Conservation (phyloP, 805 yeast genomes). For the Wickerhamomyces alni region DNA sequence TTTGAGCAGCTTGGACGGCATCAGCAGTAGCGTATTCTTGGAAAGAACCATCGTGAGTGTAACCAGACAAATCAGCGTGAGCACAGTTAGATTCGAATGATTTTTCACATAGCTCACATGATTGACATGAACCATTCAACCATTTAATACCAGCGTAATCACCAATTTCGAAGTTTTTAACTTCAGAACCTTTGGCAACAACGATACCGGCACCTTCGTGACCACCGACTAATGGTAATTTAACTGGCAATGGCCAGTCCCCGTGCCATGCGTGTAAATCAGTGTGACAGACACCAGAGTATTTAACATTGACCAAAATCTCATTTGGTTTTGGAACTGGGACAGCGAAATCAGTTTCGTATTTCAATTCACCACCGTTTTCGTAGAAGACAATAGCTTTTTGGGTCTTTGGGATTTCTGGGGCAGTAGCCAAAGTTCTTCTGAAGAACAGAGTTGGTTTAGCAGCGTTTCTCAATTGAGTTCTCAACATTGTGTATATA, state of each 20-base stretch:
- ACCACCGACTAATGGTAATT: conserved; percentile 61
- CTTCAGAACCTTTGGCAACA: conserved; percentile 53
- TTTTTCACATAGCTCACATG: conserved; percentile 56
- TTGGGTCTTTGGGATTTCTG: conserved; percentile 33
- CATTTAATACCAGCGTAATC: conserved; percentile 64
- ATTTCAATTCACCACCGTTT: conserved; percentile 38
- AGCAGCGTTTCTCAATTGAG: conserved; percentile 1
- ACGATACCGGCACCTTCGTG: conserved; percentile 72
- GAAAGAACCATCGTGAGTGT: conserved; percentile 79
- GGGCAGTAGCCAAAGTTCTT: conserved; percentile 4
- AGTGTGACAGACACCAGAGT: conserved; percentile 64
- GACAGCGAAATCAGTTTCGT: conserved; percentile 41
- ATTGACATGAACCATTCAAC: conserved; percentile 61
- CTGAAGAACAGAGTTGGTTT: conserved; percentile 2
- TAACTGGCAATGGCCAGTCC: conserved; percentile 52
- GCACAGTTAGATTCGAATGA: conserved; percentile 60
- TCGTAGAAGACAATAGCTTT: conserved; percentile 46
- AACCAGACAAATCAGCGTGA: conserved; percentile 63
- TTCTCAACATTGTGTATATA: background rate
- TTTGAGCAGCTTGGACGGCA: conserved; percentile 55
- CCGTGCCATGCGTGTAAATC: conserved; percentile 52
- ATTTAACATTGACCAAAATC: conserved; percentile 47
- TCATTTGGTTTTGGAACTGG: conserved; percentile 51
- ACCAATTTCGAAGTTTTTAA: conserved; percentile 53
- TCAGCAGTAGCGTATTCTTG: conserved; percentile 61